Base-by-base conservation (phyloP, 306 rosid species). In the Geum urbanum region DNA sequence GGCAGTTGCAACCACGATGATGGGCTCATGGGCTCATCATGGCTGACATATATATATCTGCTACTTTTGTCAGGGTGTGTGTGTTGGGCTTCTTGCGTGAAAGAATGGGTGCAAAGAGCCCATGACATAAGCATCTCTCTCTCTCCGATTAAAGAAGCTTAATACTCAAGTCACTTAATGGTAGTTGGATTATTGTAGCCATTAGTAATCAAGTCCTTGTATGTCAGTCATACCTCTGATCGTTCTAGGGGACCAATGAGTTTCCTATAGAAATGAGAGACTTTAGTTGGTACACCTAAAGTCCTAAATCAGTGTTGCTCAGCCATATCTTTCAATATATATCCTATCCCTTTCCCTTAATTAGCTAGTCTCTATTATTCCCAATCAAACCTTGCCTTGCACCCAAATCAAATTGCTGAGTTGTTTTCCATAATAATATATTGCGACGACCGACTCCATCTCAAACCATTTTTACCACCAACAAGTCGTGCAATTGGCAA, bases 281-380 rank as follows among this genome's bases (percentile, higher is more conserved):
- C 37, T 19, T 53, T 53, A 69, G 63, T 53, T 40, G 72, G 62
- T 69, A 20, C 20, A 53, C 72, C 72, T 13, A n/a, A n/a, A n/a
- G n/a, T n/a, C n/a, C n/a, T n/a, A 69, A 53, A 52, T 8, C 0
- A 9, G 27, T 66, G 52, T 48, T 46, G 58, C 8, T 66, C 57
- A 49, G 18, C 58, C 35, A 57, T 32, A 27, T 27, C 41, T 57
- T 57, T 57, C 63, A 57, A 43, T 20, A 37, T 60, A 4, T 15
- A 13, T 27, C 43, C 15, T 47, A 47, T 47, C 10, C 13, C 4
- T 7, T 9, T 9, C 10, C 10, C 10, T 43, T 43, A 8, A 2
- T 11, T 43, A 43, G 37, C n/a, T n/a, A n/a, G n/a, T 43, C 6
- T 41, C 7, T 43, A 43, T 43, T 9, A 43, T 46, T 13, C 15